Evolutionary conservation across 2,329 filamentous ascomycete species (phyloP).

Genomic region (Emergomyces orientalis): DNA sequence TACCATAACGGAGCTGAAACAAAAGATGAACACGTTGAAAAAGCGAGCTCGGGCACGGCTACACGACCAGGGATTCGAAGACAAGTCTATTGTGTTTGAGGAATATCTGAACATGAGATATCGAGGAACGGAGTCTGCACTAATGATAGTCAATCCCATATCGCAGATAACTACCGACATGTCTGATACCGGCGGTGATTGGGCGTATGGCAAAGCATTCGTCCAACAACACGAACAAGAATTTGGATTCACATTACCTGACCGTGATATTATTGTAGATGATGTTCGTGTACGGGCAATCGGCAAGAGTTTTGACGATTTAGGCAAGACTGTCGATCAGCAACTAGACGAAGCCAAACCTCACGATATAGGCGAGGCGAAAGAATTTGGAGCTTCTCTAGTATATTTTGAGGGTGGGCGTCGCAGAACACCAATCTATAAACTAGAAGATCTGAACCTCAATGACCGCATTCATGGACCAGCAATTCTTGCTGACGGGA

Average conservation of each 20-base stretch:
- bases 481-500: conserved; percentile 66
- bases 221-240: conserved; percentile 81
- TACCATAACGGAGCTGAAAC: conserved; percentile 53
- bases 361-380: conserved; percentile 49
- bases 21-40: conserved; percentile 71
- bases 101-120: conserved; percentile 94
- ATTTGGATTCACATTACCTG: conserved; percentile 80
- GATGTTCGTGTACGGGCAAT: conserved; percentile 83
- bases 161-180: conserved; percentile 51
- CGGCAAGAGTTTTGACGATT: conserved; percentile 72
- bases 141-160: conserved; percentile 75
- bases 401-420: conserved; percentile 83
- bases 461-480: conserved; percentile 69
- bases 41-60: conserved; percentile 61
- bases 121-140: conserved; percentile 76
- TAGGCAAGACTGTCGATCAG: conserved; percentile 73
- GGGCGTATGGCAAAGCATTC: conserved; percentile 79
- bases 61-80: conserved; percentile 67
- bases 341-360: conserved; percentile 64
- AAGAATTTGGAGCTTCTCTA: conserved; percentile 55
- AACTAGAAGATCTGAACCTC: conserved; percentile 61
- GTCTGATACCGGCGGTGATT: conserved; percentile 54
- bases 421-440: conserved; percentile 70
- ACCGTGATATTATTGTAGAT: conserved; percentile 81
- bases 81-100: conserved; percentile 69